Base-by-base conservation (phyloP, 768 basidiomycete species). In the Termitomyces titanicus region DNA sequence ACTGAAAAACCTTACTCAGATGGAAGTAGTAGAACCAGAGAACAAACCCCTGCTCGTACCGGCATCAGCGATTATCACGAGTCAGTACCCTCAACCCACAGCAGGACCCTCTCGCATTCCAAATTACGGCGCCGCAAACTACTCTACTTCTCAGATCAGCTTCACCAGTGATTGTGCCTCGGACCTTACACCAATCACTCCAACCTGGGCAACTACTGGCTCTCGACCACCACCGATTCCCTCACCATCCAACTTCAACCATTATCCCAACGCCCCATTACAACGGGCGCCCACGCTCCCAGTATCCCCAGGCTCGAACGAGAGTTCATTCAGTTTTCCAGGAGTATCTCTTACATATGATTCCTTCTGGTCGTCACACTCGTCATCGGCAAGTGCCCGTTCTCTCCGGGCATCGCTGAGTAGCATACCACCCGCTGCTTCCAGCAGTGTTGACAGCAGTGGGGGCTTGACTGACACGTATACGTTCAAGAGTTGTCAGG, bases 351-450 rank as follows among this genome's bases (percentile, higher is more conserved):
- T 83, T 42, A 82, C 83, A 3, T 85, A 85, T 59, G 84, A 84
- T 62, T 81, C 80, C 0, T 85, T 84, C 61, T 85, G 82, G 84
- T 82, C 83, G 1, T 74, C 80, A 7, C 81, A 83, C 56, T 68
- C 78, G 37, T 61, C 61, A 2, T 56, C 63, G 34, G 60, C 65
- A 3, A 61, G 46, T 13, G 51, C 60, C 8, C 57, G 60, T 22
- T 61, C 64, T 8, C 61, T 65, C 55, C 55, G 62, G 10, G 37
- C 53, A 11, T 57, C 65, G 22, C 48, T 39, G 27, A 53, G 57
- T 33, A 60, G 40, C 46, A 55, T 55, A 37, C 18, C 51, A 13
- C 37, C 54, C 27, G 44, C 18, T 48, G 15, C 38, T n/a, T 17
- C 35, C 29, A 39, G 43, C 37, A 38, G 34, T 10, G 18, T 33